Conservation (phyloP, 768 basidiomycete genomes). For the Auriscalpium vulgare region DNA sequence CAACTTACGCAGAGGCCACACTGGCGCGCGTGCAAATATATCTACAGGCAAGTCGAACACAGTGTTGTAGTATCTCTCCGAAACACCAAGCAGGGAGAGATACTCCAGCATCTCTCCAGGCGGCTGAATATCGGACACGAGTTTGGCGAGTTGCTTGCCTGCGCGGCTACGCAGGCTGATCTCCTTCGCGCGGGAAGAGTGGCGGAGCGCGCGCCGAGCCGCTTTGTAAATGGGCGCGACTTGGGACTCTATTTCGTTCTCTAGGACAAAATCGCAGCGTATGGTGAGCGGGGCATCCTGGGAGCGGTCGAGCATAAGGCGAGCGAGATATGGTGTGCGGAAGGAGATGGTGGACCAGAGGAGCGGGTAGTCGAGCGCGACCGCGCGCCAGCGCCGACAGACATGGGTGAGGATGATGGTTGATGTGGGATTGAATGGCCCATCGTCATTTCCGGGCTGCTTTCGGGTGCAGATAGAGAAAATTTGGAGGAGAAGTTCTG, state of each 20-base stretch:
- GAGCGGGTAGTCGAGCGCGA: constrained; percentile 9
- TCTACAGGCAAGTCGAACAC: constrained; percentile 6
- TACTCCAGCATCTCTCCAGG: constrained; percentile 6
- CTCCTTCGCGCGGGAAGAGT: constrained; percentile 13
- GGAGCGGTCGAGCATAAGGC: constrained; percentile 16
- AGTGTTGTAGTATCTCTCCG: constrained; percentile 2
- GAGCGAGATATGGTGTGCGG: constrained; percentile 9
- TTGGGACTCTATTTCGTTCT: constrained; percentile 1
- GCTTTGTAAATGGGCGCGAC: constrained; percentile 6
- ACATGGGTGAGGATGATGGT: constrained; percentile 14
- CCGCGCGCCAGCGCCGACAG: constrained; percentile 12
- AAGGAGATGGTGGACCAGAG: constrained; percentile 16
- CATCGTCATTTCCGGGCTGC: constrained; percentile 4
- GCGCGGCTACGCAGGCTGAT: constrained; percentile 8
- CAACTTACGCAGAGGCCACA: constrained; percentile 9
- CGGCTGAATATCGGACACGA: constrained; percentile 9
- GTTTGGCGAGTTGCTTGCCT: constrained; percentile 8
- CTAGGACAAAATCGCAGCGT: constrained; percentile 10
- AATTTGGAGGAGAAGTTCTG: constrained; percentile 15
- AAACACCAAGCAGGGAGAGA: constrained; percentile 7
- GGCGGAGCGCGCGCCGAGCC: constrained; percentile 13
- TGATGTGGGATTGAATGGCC: constrained; percentile 3
- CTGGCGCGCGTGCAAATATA: constrained; percentile 3
- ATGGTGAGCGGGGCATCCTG: constrained; percentile 7
- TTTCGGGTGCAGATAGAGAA: constrained; percentile 10